Percentiles rank a stretch among this genome's conserved stretches.
Conservation (phyloP, 805 yeast genomes). For the Wickerhamiella shivajii region DNA sequence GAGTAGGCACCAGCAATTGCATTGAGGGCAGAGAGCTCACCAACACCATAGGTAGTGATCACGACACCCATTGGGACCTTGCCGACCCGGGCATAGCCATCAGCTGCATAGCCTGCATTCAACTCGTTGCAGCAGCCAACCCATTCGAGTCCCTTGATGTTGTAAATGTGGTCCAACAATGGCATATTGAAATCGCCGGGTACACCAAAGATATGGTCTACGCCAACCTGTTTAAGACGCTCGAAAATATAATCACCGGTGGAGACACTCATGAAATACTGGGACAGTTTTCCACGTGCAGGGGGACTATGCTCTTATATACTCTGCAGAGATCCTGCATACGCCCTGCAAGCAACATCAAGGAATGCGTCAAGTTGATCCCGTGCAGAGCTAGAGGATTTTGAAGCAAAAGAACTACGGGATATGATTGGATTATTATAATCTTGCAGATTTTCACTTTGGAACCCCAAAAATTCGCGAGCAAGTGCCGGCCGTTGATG, state of each 20-base stretch:
- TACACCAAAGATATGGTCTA: slow-evolving; percentile 28
- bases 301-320: no score
- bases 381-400: no score
- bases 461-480: no score
- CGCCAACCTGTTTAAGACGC: slow-evolving; percentile 24
- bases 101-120: slow-evolving; percentile 81
- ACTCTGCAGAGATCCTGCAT: no score
- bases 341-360: no score
- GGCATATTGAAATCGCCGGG: slow-evolving; percentile 34
- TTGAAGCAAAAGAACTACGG: no score
- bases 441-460: no score
- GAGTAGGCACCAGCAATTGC: slow-evolving; percentile 75
- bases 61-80: slow-evolving; percentile 41
- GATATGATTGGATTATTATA: no score
- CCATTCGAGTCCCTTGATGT: slow-evolving; percentile 41
- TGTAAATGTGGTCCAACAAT: slow-evolving; percentile 23
- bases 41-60: slow-evolving; percentile 74
- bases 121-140: slow-evolving; percentile 79
- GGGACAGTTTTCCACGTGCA: no score
- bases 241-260: slow-evolving; percentile 23
- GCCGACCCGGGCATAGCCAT: slow-evolving; percentile 63
- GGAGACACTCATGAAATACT: no score
- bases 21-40: slow-evolving; percentile 73
- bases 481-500: no score
- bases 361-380: no score